Conservation (phyloP, 257 asterid species). For the Ophiorrhiza pumila region DNA sequence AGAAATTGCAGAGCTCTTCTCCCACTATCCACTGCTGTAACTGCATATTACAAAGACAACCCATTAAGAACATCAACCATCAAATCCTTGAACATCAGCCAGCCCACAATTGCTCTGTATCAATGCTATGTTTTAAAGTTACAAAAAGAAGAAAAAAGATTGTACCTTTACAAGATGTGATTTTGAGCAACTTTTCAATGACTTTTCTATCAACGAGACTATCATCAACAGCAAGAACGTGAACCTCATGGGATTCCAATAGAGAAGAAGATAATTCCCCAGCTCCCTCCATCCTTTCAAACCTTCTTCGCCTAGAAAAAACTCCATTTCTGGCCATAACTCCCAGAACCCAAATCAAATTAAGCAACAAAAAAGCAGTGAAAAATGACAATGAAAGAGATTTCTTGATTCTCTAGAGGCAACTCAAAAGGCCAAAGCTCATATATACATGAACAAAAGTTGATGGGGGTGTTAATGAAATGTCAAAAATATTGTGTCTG, state of each 20-base stretch:
- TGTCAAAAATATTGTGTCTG: constrained; percentile 17
- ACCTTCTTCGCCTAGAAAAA: constrained; percentile 29
- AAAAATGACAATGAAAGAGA: background rate
- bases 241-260: constrained; percentile 28
- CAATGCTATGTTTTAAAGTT: background rate
- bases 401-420: constrained; percentile 8
- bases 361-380: background rate
- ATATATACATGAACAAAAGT: constrained; percentile 2
- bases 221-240: constrained; percentile 43
- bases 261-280: constrained; percentile 14
- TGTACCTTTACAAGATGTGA: constrained; percentile 40
- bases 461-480: constrained; percentile 6
- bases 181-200: constrained; percentile 37
- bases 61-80: background rate
- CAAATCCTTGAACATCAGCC: background rate
- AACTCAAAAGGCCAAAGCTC: background rate
- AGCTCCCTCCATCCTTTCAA: constrained; percentile 20
- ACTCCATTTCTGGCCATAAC: constrained; percentile 30
- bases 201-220: constrained; percentile 39
- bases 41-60: constrained; percentile 37
- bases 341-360: constrained; percentile 14
- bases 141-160: background rate
- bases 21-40: constrained; percentile 92
- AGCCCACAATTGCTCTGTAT: background rate
- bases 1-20: constrained; percentile 79